Percentiles rank a stretch among this genome's conserved stretches.
Conservation (phyloP, 495 filamentous ascomycete species). For the Acidiella bohemica region DNA sequence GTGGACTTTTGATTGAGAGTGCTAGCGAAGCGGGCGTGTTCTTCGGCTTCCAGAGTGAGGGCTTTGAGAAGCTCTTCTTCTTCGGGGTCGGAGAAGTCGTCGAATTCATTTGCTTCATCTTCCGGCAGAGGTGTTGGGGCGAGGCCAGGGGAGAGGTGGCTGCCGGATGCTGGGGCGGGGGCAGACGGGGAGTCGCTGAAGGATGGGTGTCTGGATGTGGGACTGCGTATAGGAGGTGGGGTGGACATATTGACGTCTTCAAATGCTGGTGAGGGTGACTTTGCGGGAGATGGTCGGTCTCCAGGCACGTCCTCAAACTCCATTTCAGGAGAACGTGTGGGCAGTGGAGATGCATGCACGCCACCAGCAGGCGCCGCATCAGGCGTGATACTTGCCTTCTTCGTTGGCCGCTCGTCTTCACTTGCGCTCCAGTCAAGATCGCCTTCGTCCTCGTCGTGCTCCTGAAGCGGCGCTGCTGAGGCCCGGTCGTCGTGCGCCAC, state of each 20-base stretch:
- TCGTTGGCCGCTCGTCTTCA: constrained; percentile 21
- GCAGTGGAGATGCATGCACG: constrained; percentile 3
- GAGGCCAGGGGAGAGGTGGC: no score
- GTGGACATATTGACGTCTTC: no score
- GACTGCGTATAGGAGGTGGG: no score
- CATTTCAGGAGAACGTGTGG: constrained; percentile 18
- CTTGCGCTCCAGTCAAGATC: constrained; percentile 30
- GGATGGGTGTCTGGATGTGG: no score
- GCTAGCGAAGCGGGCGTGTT: constrained; percentile 82
- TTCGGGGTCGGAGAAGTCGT: constrained; percentile 64
- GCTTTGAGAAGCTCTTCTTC: constrained; percentile 78
- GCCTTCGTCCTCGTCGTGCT: constrained; percentile 19
- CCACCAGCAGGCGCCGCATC: constrained; percentile 12
- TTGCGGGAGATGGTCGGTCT: constrained; percentile 4
- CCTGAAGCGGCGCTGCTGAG: background rate
- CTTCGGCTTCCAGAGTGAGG: constrained; percentile 76
- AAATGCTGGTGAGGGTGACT: no score
- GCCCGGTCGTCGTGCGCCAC: background rate
- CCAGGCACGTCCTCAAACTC: constrained; percentile 23
- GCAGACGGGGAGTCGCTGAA: no score
- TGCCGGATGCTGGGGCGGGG: constrained; percentile 19
- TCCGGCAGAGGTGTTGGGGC: constrained; percentile 24
- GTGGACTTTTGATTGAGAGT: constrained; percentile 59
- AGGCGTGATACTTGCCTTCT: constrained; percentile 15
- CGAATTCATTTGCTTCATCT: constrained; percentile 32